Base-by-base conservation (phyloP, 441 rosid species). In the Syzygium syzygioides region DNA sequence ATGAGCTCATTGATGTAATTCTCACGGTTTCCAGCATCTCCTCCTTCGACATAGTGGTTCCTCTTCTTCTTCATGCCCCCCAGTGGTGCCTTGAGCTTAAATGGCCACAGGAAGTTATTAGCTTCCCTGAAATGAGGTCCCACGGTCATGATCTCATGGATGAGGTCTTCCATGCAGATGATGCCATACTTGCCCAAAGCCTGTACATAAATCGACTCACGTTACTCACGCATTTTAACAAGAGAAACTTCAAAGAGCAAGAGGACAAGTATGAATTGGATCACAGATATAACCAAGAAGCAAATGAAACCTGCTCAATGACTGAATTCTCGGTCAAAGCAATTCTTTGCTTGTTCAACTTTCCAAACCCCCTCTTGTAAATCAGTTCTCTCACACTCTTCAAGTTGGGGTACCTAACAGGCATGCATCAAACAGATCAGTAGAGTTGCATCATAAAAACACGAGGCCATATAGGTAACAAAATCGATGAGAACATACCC, bases 111-210 rank as follows among this genome's bases (percentile, higher is more conserved):
- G 90, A 95, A 95, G 93, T 96, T 95, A 89, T 94, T 96, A 20
- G 96, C 96, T 90, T 95, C 96, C 93, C 95, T 96, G 88, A 96
- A 96, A 89, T 95, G 96, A 56, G 98, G 97, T 7, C 98, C 98
- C 4, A 95, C 97, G 0, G 94, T 95, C 95, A 95, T 91, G 85
- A 96, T 95, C 91, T 96, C 98, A 53, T 95, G 96, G 89, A 96
- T 94, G 2, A 96, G 93, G 91, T 94, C 98, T 87, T 96, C 97
- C 60, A 90, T 88, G 86, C 95, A 95, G 87, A 96, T 92, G 45
- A 95, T 95, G 76, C 94, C 97, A 62, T 88, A 85, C 91, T 94
- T 94, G 9, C 97, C 98, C 79, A 96, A 88, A 79, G 93, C 94
- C 98, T 95, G 92, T 32, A 68, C n/a, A 50, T 34, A 23, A 76